phyloP scores from a whole-genome alignment of 2,329 filamentous ascomycete species.

The Chalara sp. region DNA sequence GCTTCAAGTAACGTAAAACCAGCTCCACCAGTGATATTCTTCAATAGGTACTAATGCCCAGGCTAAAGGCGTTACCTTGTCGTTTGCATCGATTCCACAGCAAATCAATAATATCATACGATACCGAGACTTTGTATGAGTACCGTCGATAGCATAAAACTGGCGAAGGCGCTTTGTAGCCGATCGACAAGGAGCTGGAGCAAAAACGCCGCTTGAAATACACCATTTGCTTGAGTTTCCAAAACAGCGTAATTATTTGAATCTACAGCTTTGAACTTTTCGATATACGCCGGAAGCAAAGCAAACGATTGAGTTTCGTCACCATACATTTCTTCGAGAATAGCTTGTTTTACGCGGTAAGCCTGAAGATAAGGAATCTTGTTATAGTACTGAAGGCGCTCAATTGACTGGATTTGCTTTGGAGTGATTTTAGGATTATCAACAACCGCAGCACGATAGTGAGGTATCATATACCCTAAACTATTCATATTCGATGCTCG shows the following conservation, averaged over 20 bases:
- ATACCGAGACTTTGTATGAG: not conserved
- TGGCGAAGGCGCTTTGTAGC: not conserved
- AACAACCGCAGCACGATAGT: not conserved
- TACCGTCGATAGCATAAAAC: not conserved
- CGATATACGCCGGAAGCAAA: not conserved
- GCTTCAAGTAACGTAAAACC: not conserved
- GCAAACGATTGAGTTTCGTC: constrained; percentile 2
- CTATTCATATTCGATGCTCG: not conserved
- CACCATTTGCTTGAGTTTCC: not conserved
- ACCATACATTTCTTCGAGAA: not conserved
- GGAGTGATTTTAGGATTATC: not conserved
- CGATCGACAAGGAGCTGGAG: not conserved
- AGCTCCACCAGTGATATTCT: not conserved
- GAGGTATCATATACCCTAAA: not conserved
- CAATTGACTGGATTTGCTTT: not conserved
- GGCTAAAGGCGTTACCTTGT: not conserved
- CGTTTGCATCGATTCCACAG: not conserved
- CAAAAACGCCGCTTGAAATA: not conserved
- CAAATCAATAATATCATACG: not conserved
- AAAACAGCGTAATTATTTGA: not conserved
- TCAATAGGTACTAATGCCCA: not conserved
- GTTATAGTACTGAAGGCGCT: constrained; percentile 1
- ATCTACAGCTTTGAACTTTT: not conserved
- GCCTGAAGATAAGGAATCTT: constrained; percentile 1
- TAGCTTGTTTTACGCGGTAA: not conserved